Evolutionary conservation across 139 green algal genomes (phyloP), one percentile per base, ranked within the genome.

Genomic region (Pseudopediastrum boryanum): DNA sequence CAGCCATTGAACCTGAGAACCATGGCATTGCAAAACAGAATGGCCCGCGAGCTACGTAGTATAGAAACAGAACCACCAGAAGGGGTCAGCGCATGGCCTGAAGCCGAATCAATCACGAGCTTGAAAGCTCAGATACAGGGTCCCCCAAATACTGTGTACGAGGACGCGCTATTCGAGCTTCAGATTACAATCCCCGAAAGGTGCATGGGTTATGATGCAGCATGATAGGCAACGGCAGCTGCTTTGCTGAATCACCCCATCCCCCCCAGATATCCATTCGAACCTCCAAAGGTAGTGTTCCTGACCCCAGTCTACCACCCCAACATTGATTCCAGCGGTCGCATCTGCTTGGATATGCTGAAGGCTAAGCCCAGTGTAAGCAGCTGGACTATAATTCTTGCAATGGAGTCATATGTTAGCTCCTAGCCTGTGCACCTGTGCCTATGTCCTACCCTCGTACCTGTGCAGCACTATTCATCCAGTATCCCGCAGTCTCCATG

Each of bases 241-340:
- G 59, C 31, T 44, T 4, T 44, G 59, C 59, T 9, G 27, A 4
- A n/a, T n/a, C 3, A 56, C 46, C 12, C 46, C 46, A 16, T 12
- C 46, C 46, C 46, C 46, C 13, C 16, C 67, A 89, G 88, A 58
- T 93, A 92, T 77, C 88, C 88, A 1, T 89, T 92, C 25, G 87
- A 93, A 72, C 88, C 88, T 0, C 88, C 87, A 35, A 87, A 90
- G 50, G 87, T 92, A 4, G 73, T 58, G 38, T 94, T 94, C 52
- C n/a, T 59, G 5, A 93, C 89, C 7, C 85, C 72, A 21, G 79
- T 95, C 8, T 94, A 94, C 78, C 90, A 95, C 65, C 89, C 89
- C 19, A 95, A 95, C 85, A 90, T 94, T 23, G 85, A 92, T n/a
- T 52, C 75, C 10, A 80, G 82, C 44, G 90, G 85, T 35, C 74